Conservation (phyloP, 768 basidiomycete genomes). For the Rhizopogon vesiculosus region DNA sequence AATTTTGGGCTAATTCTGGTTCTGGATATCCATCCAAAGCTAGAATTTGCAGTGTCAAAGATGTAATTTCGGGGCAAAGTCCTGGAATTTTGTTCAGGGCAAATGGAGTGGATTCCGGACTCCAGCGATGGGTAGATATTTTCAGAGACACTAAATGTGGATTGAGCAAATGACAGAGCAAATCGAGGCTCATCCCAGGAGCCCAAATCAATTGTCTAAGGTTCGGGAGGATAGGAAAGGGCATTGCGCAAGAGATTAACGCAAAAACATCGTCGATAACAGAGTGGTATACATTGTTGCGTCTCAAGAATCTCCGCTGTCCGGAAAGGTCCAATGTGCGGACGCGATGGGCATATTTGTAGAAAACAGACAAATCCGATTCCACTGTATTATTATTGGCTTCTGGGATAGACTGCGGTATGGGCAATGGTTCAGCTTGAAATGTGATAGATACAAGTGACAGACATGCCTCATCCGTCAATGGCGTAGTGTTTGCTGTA, state of each 20-base stretch:
- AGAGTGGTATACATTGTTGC: background rate
- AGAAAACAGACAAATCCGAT: background rate
- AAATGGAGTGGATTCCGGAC: background rate
- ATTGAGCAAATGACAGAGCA: background rate
- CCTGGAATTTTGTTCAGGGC: background rate
- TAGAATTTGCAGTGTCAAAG: background rate
- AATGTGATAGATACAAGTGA: background rate
- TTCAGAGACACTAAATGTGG: background rate
- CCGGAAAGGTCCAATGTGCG: background rate
- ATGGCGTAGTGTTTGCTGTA: background rate
- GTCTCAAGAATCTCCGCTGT: background rate
- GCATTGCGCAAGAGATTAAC: background rate
- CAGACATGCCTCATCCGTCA: background rate
- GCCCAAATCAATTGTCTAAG: background rate
- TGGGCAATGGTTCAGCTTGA: background rate
- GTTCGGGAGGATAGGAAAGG: background rate
- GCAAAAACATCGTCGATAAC: background rate
- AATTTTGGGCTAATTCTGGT: background rate
- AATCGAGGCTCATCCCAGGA: background rate
- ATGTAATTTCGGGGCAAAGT: background rate
- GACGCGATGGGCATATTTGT: background rate
- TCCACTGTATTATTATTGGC: background rate
- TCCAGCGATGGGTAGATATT: background rate
- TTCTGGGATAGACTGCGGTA: background rate
- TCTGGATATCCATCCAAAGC: background rate